Conservation (phyloP, 2,329 filamentous ascomycete genomes). For the Aspergillus arachidicola region DNA sequence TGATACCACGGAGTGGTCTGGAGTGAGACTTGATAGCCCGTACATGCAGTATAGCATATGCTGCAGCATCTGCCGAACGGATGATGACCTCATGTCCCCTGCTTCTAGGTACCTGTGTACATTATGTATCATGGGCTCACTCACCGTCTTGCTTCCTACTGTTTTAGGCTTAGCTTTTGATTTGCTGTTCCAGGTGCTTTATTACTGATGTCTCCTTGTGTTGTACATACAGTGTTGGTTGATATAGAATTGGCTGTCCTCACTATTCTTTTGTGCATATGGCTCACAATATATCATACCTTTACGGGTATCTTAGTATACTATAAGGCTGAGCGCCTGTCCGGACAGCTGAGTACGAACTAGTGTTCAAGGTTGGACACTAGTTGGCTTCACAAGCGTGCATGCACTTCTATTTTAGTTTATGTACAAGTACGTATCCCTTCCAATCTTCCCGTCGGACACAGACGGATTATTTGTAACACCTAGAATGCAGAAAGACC, state of each 20-base stretch:
- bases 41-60: not conserved
- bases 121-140: not conserved
- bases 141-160: not conserved
- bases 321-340: not conserved
- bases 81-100: not conserved
- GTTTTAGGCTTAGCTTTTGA: not conserved
- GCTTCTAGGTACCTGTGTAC: not conserved
- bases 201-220: not conserved
- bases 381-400: not conserved
- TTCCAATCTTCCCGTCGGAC: not conserved
- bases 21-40: not conserved
- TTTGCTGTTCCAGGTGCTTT: not conserved
- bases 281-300: not conserved
- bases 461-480: not conserved
- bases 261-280: not conserved
- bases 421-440: not conserved
- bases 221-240: constrained; percentile 18
- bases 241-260: constrained; percentile 13
- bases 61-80: not conserved
- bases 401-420: not conserved
- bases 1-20: not conserved
- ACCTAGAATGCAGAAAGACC: constrained; percentile 10
- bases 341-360: not conserved
- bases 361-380: not conserved
- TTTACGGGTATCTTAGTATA: not conserved